Evolutionary conservation across 1,284 basidiomycete species (phyloP).

Genomic region (Butyriboletus appendiculatus): DNA sequence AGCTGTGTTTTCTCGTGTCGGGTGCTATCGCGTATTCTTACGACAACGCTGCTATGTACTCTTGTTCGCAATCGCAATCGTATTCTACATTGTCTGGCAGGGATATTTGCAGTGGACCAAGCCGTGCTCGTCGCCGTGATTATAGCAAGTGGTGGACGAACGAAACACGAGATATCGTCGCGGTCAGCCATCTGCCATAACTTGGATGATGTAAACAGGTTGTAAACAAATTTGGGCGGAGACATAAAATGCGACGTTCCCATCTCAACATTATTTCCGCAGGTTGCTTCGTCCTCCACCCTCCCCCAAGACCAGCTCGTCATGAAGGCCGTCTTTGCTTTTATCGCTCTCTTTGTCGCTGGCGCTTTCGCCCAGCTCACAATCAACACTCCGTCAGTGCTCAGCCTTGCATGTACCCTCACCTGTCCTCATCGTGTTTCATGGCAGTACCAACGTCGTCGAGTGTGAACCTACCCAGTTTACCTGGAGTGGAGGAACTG

Average conservation of each 20-base stretch:
- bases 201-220: not conserved
- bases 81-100: not conserved
- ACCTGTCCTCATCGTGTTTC: constrained; percentile 7
- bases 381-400: constrained; percentile 65
- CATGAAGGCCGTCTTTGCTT: constrained; percentile 49
- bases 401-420: not conserved
- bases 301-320: constrained; percentile 1
- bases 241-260: constrained; percentile 29
- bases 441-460: constrained; percentile 35
- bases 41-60: not conserved
- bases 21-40: constrained; percentile 8
- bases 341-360: constrained; percentile 41
- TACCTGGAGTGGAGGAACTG: constrained; percentile 48
- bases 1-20: not conserved
- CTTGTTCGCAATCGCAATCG: not conserved
- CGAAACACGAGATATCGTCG: too few species aligned
- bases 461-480: constrained; percentile 54
- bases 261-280: constrained; percentile 21
- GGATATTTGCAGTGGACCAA: not conserved
- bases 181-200: not conserved
- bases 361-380: constrained; percentile 43
- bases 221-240: constrained; percentile 29
- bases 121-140: constrained; percentile 10
- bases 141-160: constrained; percentile 5
- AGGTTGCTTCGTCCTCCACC: constrained; percentile 11